A percentile compares a stretch with the other conserved stretches of the same genome.
These are phyloP conservation scores for Golubevia sp. DNA, from an alignment of 1,284 basidiomycete genomes.

Conservation along the genomic window DNA sequence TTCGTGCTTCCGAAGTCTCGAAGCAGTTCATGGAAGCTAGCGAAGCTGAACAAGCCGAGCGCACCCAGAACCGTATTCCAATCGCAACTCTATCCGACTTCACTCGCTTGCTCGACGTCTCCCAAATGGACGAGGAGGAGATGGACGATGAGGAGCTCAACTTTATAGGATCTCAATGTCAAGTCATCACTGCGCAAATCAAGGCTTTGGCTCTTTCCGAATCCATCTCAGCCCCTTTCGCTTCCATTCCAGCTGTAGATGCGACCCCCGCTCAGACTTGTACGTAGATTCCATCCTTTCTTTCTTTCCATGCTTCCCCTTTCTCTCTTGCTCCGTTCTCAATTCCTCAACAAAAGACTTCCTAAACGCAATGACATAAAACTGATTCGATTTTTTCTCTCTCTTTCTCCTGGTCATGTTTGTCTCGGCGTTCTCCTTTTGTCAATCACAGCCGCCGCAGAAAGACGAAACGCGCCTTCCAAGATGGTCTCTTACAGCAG, in stretches of 20 bases:
- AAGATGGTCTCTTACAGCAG: too few relatives aligned
- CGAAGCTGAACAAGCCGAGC: slow-evolving; percentile 35
- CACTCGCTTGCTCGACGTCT: slow-evolving; percentile 42
- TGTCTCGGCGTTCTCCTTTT: too few relatives aligned
- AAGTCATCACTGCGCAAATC: slow-evolving; percentile 38
- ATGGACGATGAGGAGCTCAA: slow-evolving; percentile 8
- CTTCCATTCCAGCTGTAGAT: neutral
- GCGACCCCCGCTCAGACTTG: neutral
- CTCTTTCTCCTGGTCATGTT: too few relatives aligned
- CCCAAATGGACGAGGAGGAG: neutral
- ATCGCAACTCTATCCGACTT: slow-evolving; percentile 50
- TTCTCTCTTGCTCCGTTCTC: neutral
- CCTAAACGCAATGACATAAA: too few relatives aligned
- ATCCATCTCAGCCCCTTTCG: neutral
- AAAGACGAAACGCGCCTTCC: too few relatives aligned
- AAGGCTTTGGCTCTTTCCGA: neutral
- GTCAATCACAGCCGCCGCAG: too few relatives aligned
- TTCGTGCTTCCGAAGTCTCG: slow-evolving; percentile 47
- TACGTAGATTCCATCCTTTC: neutral
- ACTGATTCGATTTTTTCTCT: too few relatives aligned
- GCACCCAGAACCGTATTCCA: slow-evolving; percentile 36
- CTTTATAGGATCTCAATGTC: slow-evolving; percentile 26
- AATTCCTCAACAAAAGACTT: too few relatives aligned
- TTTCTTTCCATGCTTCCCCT: neutral
- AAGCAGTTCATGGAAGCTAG: slow-evolving; percentile 42